Evolutionary conservation across 345 rosid species (phyloP).

Genomic region (Raphanus sativus): DNA sequence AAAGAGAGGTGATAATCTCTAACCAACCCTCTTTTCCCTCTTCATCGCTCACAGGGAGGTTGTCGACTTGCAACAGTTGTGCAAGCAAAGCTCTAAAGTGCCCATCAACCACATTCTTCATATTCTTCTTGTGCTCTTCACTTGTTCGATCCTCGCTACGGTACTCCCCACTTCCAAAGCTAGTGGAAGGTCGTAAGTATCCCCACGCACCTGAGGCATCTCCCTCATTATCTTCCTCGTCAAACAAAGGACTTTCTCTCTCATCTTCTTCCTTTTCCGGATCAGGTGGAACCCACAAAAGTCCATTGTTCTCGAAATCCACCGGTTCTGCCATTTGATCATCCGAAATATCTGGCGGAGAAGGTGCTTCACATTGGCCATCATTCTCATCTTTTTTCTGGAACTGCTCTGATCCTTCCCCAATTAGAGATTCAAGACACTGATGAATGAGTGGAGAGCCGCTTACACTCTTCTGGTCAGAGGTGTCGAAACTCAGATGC

Average conservation of each 20-base stretch:
- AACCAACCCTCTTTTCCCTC: constrained; percentile 73
- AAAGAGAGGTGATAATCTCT: constrained; percentile 86
- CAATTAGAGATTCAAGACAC: constrained; percentile 52
- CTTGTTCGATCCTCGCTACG: constrained; percentile 58
- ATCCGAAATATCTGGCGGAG: constrained; percentile 55
- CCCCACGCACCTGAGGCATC: constrained; percentile 89
- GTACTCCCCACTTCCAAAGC: constrained; percentile 82
- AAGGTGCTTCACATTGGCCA: constrained; percentile 46
- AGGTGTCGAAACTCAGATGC: constrained; percentile 49
- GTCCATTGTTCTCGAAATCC: constrained; percentile 86
- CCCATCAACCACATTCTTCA: constrained; percentile 92
- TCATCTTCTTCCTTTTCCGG: constrained; percentile 99
- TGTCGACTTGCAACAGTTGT: constrained; percentile 86
- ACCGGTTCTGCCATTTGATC: constrained; percentile 57
- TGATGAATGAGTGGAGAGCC: constrained; percentile 50
- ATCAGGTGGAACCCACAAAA: constrained; percentile 95
- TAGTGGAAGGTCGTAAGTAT: constrained; percentile 52
- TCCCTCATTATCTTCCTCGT: constrained; percentile 66
- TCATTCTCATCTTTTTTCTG: constrained; percentile 56
- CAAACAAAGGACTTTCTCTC: constrained; percentile 60
- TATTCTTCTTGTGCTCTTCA: constrained; percentile 76
- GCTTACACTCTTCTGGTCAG: constrained; percentile 53
- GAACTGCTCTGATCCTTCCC: constrained; percentile 50
- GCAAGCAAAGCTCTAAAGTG: constrained; percentile 95
- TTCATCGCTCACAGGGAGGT: constrained; percentile 67